A percentile compares a stretch with the other conserved stretches of the same genome.
Evolutionary conservation across 805 yeast species (phyloP).

Genomic region (Wickerhamia fluorescens): DNA sequence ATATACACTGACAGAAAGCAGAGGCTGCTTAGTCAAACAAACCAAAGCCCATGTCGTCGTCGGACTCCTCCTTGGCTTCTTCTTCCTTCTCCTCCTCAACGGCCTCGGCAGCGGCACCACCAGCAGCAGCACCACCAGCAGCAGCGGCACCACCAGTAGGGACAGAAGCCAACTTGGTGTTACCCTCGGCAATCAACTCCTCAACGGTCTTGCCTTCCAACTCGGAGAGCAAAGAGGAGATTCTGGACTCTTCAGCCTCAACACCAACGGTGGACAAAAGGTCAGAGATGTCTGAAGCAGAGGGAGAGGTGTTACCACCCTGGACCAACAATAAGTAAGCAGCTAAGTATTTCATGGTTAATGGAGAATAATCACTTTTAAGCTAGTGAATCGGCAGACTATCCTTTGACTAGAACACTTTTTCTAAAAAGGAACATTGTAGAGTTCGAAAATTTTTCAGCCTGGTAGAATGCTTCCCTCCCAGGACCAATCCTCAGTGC

Average conservation of each 20-base stretch:
- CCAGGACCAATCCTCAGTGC: too few relatives aligned
- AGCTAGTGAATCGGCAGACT: constrained; percentile 77
- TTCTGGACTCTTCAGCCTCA: constrained; percentile 87
- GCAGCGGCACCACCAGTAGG: constrained; percentile 98
- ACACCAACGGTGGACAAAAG: constrained; percentile 93
- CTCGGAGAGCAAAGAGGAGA: constrained; percentile 72
- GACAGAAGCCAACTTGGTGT: constrained; percentile 92
- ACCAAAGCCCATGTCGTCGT: constrained; percentile 86
- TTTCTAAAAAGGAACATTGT: too few relatives aligned
- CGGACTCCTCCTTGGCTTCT: constrained; percentile 60
- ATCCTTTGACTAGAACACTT: constrained; percentile 57
- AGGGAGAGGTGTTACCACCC: constrained; percentile 93
- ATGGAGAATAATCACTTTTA: constrained; percentile 70
- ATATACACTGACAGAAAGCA: too few relatives aligned
- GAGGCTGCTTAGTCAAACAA: constrained; percentile 79
- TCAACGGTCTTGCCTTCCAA: constrained; percentile 89
- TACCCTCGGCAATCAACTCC: constrained; percentile 92
- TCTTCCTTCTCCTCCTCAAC: constrained; percentile 68
- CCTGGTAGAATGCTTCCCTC: too few relatives aligned
- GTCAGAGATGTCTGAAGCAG: constrained; percentile 83
- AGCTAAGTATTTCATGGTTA: constrained; percentile 90
- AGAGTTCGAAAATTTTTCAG: too few relatives aligned
- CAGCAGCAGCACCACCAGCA: constrained; percentile 63
- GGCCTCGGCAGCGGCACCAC: constrained; percentile 64
- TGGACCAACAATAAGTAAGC: constrained; percentile 97